Base-by-base conservation (phyloP, 148 eudicot genomes). In the Amaranthus palmeri region DNA sequence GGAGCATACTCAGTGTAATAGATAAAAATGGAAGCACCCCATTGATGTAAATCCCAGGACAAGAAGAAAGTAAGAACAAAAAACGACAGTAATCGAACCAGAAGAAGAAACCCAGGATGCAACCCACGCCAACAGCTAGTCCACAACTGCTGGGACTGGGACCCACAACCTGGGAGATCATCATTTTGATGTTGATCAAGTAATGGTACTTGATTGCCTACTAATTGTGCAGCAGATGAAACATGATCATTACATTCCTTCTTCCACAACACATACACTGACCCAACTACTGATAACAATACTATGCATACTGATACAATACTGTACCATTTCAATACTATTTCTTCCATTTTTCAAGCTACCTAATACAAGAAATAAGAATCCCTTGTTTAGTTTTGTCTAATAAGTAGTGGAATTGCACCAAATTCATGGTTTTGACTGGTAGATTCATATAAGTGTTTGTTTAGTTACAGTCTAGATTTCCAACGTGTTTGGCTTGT, bases 1-100 rank as follows among this genome's bases (percentile, higher is more conserved):
- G 47, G 13, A 71, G 49, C 60, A 7, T 73, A 86, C 90, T 86
- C 90, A n/a, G 90, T 86, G 80, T 86, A 86, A 71, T 86, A 86
- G 68, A 84, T 64, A 63, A 80, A 84, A 49, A 86, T 81, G 67
- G 79, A 71, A 8, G 74, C 44, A 54, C 80, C 90, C 76, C 83
- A 85, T 1, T 65, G 58, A 17, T 48, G 43, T 51, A 86, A 54
- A 79, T 86, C 90, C 78, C 85, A 80, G 5, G 66, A 57, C 67
- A 83, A 70, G 81, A 87, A 77, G 4, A 67, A 76, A 10, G 67
- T 55, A 36, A 83, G 66, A 42, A 81, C 58, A 12, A 55, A 65
- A 43, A 84, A 85, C 7, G 83, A 79, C 14, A 67, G 52, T 48
- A 83, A 61, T 0, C 88, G 80, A 8, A 78, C 56, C 8, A 15